Conservation (phyloP, 345 rosid species). For the Eucalyptus curtisii region DNA sequence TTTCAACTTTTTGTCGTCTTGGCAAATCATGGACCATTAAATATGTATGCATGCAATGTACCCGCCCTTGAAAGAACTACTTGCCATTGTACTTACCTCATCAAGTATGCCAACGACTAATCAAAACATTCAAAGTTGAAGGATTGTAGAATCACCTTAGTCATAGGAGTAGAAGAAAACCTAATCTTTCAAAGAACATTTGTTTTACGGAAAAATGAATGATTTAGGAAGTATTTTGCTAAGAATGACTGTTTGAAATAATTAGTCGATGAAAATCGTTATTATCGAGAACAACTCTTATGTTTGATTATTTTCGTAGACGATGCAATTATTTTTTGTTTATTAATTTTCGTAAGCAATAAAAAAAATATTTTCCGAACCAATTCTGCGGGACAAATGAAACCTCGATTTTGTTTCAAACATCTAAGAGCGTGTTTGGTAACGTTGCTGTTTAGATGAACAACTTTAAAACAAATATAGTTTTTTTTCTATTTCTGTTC, state of each 20-base stretch:
- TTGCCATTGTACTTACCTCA: background rate
- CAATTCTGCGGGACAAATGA: background rate
- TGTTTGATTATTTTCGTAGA: background rate
- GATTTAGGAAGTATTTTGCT: background rate
- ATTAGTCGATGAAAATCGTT: background rate
- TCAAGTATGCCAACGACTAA: background rate
- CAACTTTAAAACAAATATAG: too few relatives aligned
- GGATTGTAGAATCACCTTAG: background rate
- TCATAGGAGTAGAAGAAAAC: background rate
- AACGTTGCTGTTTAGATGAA: too few relatives aligned
- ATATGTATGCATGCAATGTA: background rate
- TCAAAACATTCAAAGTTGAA: background rate
- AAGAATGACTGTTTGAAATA: background rate
- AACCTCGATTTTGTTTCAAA: background rate
- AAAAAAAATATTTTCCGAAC: background rate
- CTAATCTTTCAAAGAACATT: background rate
- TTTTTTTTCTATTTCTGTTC: too few relatives aligned
- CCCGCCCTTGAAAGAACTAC: background rate
- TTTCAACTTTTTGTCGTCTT: background rate
- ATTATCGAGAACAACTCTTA: background rate
- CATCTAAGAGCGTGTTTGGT: background rate
- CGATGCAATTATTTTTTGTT: background rate
- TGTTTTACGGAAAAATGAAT: background rate
- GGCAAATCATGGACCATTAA: background rate
- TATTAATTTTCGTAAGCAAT: background rate